Base-by-base conservation (phyloP, 345 rosid species). In the Citrus cavaleriei region DNA sequence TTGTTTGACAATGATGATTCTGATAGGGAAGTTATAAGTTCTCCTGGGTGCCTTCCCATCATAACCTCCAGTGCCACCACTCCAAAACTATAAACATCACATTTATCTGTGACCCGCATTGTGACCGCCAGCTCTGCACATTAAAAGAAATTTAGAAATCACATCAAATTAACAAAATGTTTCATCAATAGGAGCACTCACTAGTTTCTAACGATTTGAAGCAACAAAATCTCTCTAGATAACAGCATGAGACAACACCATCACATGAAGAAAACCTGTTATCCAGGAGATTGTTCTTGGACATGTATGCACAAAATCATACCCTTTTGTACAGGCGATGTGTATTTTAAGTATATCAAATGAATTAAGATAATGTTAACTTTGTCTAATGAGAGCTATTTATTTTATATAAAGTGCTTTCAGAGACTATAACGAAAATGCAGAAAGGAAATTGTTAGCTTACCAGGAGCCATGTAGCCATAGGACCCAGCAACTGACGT, bases 381-480 rank as follows among this genome's bases (percentile, higher is more conserved):
- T 67, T 67, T 18, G 70, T 19, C 58, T 61, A 24, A 35, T 35
- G n/a, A 40, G 27, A 19, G 30, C 22, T 19, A 62, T 49, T 14
- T 49, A 7, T 30, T 8, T 54, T 72, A 2, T 32, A 58, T 6
- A 13, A 57, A 54, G 42, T 71, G 25, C 7, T 10, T 22, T 3
- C 14, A 30, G 60, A 4, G 27, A 63, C 7, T 38, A 57, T 28
- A 60, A 16, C 35, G 32, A 14, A n/a, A 58, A 18, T 16, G 37
- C 38, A 74, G 22, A 9, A 60, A 9, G 6, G 13, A 38, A 35
- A 76, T 49, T 54, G 49, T 13, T 54, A n/a, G 40, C 30, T 80
- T 85, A 92, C 97, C 97, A 35, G 92, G 95, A 77, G 97, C 94
- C 90, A 89, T 92, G 84, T 92, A 91, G 77, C 95, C 94, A 78